Evolutionary conservation across 2,329 filamentous ascomycete genomes (phyloP), one percentile per base, ranked within the genome.

Genomic region (Pseudocercospora fijiensis): DNA sequence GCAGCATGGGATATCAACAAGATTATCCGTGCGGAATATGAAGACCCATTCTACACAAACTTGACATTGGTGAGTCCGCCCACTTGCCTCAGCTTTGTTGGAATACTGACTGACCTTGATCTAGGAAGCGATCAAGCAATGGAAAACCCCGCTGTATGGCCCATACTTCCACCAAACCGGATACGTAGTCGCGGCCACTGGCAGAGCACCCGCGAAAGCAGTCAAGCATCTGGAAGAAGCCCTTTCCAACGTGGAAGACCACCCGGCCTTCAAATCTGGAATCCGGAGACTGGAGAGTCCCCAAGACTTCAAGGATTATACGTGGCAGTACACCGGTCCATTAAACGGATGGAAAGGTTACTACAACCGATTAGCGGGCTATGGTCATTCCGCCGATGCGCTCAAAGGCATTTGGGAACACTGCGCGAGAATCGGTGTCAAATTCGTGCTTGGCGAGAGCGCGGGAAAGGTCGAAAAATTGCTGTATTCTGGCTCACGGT

Each of bases 11-110:
- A 70, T 30, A 58, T 70, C 60, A 70, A 70, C 64, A 70, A 70
- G 64, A 86, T 86, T 67, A 80, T 87, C 59, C 82, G 85, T 51
- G 82, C 87, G 41, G 92, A 96, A 80, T 97, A 97, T 74, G 87
- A 90, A 10, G 87, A 92, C 73, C 80, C 85, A 0, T 84, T 87
- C 24, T 96, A 96, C 76, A 85, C 90, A 8, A 79, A 82, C 7
- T 85, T 96, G 47, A 91, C 84, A 1, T 74, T 85, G 60, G 83
- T 83, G 73, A 63, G 78, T 68, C 13, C 28, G 78, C 67, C 13
- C 28, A 10, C 10, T 11, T 8, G 10, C 7, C 2, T 13, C 24
- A 8, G 10, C 5, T n/a, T 33, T 9, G n/a, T n/a, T 4, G 8
- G 4, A n/a, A 1, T 3, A 13, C 2, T 5, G n/a, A 56, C 53